phyloP scores from a whole-genome alignment of 208 protist genomes.

The Crithidia sp. region DNA sequence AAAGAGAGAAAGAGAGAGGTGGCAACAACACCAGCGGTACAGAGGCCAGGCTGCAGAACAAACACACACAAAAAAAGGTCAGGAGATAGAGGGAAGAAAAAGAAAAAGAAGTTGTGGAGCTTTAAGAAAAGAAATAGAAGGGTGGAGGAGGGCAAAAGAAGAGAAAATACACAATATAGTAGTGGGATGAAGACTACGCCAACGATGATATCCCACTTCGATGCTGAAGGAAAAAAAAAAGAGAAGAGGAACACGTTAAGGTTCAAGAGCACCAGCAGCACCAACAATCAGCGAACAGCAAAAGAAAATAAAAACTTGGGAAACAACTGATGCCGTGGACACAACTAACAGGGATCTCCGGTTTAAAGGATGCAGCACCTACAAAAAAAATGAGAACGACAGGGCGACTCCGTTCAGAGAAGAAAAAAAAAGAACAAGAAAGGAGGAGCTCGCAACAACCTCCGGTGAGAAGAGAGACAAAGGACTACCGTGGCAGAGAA shows the following conservation, averaged over 20 bases:
- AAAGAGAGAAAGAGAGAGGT: too few relatives aligned
- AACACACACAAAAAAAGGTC: background rate
- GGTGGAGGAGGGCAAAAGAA: background rate
- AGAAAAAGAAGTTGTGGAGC: background rate
- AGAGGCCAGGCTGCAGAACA: background rate
- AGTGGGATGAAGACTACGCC: background rate
- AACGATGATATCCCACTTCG: background rate
- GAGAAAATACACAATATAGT: background rate
- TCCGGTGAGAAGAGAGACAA: too few relatives aligned
- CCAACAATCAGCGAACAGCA: too few relatives aligned
- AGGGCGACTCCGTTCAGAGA: too few relatives aligned
- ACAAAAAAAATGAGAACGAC: too few relatives aligned
- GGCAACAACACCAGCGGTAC: background rate
- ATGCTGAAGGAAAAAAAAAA: background rate
- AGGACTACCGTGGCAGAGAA: too few relatives aligned
- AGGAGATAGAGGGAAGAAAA: background rate
- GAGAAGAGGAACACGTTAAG: background rate
- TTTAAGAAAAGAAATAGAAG: background rate
- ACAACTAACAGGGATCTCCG: too few relatives aligned
- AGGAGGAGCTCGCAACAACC: too few relatives aligned
- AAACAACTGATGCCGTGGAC: too few relatives aligned
- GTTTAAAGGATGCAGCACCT: too few relatives aligned
- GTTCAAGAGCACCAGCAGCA: background rate
- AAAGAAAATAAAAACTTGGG: too few relatives aligned
- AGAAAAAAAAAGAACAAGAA: too few relatives aligned